phyloP scores from a whole-genome alignment of 2,329 filamentous ascomycete genomes.

The Exophiala viscosa region DNA sequence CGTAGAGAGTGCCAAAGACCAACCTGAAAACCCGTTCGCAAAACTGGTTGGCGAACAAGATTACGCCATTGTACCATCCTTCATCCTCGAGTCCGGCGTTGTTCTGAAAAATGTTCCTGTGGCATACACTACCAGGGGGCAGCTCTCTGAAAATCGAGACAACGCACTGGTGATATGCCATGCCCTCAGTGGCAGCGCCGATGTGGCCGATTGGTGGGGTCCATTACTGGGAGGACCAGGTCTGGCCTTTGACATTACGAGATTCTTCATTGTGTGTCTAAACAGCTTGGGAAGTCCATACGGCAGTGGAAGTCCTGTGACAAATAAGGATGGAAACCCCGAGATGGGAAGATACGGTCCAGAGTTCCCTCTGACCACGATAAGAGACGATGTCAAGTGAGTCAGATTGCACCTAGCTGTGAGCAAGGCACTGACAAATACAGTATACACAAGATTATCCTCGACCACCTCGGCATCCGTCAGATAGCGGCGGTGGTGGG shows the following conservation, averaged over 20 bases:
- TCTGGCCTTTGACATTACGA: conserved; percentile 52
- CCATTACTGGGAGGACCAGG: conserved; percentile 51
- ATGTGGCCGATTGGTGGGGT: conserved; percentile 56
- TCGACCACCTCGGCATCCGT: conserved; percentile 53
- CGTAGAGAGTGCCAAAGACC: conserved; percentile 54
- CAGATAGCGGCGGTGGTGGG: conserved; percentile 55
- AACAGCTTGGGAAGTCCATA: conserved; percentile 56
- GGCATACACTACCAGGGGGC: conserved; percentile 61
- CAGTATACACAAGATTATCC: conserved; percentile 53
- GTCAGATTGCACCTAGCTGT: conserved; percentile 31
- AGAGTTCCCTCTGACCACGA: conserved; percentile 92
- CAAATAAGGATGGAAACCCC: conserved; percentile 75
- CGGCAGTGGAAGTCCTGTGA: conserved; percentile 57
- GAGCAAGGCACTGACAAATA: conserved; percentile 10
- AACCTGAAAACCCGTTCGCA: conserved; percentile 90
- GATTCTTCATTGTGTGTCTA: conserved; percentile 53
- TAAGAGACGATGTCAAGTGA: conserved; percentile 91
- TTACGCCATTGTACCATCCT: conserved; percentile 79
- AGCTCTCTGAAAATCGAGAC: conserved; percentile 53
- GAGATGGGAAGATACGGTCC: conserved; percentile 79
- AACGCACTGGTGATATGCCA: conserved; percentile 63
- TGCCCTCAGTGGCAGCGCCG: conserved; percentile 53
- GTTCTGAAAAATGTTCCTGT: conserved; percentile 70
- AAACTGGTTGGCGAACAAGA: conserved; percentile 82
- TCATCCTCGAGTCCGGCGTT: conserved; percentile 89